phyloP scores from a whole-genome alignment of 2,329 filamentous ascomycete species.

The Orbilia oligospora region DNA sequence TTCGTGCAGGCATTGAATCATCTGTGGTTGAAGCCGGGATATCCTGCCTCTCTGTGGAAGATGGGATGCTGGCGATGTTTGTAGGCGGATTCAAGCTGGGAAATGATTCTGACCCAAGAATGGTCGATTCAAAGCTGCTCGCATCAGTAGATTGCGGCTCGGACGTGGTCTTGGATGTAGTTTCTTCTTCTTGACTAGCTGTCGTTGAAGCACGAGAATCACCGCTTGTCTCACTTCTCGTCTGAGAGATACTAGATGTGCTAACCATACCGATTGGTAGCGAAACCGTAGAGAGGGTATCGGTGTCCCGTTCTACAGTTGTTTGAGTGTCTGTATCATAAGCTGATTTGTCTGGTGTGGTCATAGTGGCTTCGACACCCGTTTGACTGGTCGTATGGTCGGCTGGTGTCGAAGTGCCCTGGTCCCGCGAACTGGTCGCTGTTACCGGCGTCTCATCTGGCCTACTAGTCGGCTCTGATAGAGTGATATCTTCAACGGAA shows the following conservation, averaged over 20 bases:
- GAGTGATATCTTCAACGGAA: background rate
- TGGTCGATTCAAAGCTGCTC: too few species aligned
- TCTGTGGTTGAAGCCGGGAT: background rate
- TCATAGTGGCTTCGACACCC: background rate
- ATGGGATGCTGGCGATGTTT: background rate
- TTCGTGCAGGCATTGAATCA: background rate
- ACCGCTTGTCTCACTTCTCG: too few species aligned
- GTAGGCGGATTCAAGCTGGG: background rate
- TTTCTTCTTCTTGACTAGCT: background rate
- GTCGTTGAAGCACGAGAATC: background rate
- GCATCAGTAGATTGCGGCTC: background rate
- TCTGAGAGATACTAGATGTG: slow-evolving; percentile 1
- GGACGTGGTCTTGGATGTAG: background rate
- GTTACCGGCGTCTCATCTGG: background rate
- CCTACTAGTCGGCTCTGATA: background rate
- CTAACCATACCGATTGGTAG: background rate
- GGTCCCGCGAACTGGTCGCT: background rate
- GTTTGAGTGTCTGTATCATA: background rate
- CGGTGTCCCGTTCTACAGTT: background rate
- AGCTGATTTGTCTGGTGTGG: background rate
- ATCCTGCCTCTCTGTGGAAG: background rate
- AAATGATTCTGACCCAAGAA: background rate
- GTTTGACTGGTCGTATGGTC: background rate
- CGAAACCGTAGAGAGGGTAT: background rate
- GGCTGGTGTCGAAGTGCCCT: background rate